Evolutionary conservation across 352 stramenopile species (phyloP).

Genomic region (Globisporangium cystogenes): DNA sequence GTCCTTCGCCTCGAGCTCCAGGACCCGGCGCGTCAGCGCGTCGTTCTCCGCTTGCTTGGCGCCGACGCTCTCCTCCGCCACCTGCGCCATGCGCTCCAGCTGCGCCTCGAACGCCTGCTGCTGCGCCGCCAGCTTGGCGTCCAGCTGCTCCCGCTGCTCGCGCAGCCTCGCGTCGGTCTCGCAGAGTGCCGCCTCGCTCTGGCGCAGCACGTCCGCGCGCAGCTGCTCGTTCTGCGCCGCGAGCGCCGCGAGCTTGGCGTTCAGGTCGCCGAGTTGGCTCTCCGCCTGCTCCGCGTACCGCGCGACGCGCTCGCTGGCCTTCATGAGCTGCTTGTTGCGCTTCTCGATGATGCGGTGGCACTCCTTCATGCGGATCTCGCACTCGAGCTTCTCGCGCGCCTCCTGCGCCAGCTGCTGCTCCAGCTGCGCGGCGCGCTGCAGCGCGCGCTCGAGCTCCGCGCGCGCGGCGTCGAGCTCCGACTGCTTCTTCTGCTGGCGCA

Average conservation of each 20-base stretch:
- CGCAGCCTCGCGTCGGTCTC: constrained; percentile 27
- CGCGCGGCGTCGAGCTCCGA: constrained; percentile 22
- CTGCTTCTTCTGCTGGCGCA: constrained; percentile 65
- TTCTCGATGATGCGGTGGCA: constrained; percentile 83
- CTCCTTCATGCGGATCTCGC: constrained; percentile 65
- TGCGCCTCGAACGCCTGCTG: constrained; percentile 26
- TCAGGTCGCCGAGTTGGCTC: constrained; percentile 33
- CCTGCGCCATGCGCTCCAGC: constrained; percentile 17
- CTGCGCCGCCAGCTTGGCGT: constrained; percentile 22
- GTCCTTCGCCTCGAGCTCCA: constrained; percentile 34
- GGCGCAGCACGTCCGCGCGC: constrained; percentile 17
- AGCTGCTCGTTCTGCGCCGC: constrained; percentile 30
- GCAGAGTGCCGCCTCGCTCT: constrained; percentile 18
- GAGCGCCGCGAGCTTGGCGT: constrained; percentile 30
- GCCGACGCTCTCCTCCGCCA: constrained; percentile 16
- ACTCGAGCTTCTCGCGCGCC: constrained; percentile 55
- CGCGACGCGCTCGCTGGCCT: constrained; percentile 68
- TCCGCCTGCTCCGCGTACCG: constrained; percentile 63
- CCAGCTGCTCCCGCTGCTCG: constrained; percentile 13
- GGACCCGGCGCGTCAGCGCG: constrained; percentile 16
- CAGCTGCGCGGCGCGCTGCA: constrained; percentile 23
- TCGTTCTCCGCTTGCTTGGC: constrained; percentile 26
- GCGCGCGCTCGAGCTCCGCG: constrained; percentile 33
- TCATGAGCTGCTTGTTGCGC: constrained; percentile 82
- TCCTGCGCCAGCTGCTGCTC: constrained; percentile 26